These are phyloP conservation scores for Coemansia asiatica DNA, from an alignment of 192 early-diverging fungal species.

Conservation along the genomic window DNA sequence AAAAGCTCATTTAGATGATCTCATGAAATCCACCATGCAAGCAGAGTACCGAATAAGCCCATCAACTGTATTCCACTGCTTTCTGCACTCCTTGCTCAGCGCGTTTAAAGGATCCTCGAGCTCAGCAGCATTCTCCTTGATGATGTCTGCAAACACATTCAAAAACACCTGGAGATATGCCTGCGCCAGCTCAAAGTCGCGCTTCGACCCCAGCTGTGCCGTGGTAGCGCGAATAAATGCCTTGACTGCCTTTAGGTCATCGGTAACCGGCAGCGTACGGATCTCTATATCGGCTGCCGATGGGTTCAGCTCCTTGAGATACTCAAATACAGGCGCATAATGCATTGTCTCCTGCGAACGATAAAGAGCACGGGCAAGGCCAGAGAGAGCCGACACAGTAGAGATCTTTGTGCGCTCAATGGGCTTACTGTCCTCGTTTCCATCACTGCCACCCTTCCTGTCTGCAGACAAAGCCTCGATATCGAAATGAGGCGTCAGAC, in stretches of 20 bases:
- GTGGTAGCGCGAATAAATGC: constrained; percentile 68
- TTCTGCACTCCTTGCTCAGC: constrained; percentile 30
- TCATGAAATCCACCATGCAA: constrained; percentile 54
- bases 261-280: constrained; percentile 70
- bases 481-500: constrained; percentile 69
- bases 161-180: constrained; percentile 77
- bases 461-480: constrained; percentile 9
- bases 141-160: constrained; percentile 76
- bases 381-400: constrained; percentile 64
- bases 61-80: constrained; percentile 43
- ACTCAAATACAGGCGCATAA: constrained; percentile 63
- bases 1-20: constrained; percentile 23
- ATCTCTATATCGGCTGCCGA: constrained; percentile 85
- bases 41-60: constrained; percentile 49
- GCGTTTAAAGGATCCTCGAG: constrained; percentile 50
- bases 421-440: constrained; percentile 45
- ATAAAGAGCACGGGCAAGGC: constrained; percentile 56
- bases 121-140: constrained; percentile 62
- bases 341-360: constrained; percentile 19
- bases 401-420: constrained; percentile 49
- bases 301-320: constrained; percentile 75
- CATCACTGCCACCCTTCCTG: constrained; percentile 32
- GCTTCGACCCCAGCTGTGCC: constrained; percentile 60
- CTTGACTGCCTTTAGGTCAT: constrained; percentile 61
- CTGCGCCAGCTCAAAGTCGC: constrained; percentile 87